A percentile compares a stretch with the other conserved stretches of the same genome.
Conservation (phyloP, 2,329 filamentous ascomycete genomes). For the Fusarium redolens region DNA sequence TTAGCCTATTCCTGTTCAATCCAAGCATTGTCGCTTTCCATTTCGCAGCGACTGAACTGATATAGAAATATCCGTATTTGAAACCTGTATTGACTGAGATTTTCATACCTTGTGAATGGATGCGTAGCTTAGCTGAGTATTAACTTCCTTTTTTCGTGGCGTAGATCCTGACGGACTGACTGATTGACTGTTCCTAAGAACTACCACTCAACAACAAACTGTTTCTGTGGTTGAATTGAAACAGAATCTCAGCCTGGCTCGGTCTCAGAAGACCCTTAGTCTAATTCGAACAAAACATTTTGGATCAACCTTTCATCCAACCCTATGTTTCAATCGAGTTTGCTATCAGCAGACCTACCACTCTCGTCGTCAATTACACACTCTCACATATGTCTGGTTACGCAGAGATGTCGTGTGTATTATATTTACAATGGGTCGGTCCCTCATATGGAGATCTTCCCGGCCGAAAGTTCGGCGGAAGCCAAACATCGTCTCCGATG, state of each 20-base stretch:
- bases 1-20: not conserved
- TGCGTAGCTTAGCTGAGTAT: not conserved
- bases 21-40: no score
- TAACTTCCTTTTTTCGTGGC: not conserved
- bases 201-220: not conserved
- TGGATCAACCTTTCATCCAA: not conserved
- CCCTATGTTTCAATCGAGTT: not conserved
- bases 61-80: not conserved
- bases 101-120: not conserved
- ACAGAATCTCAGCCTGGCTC: not conserved
- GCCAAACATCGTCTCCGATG: constrained; percentile 11
- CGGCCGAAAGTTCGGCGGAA: constrained; percentile 2
- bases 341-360: not conserved
- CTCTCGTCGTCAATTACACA: not conserved
- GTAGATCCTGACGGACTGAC: not conserved
- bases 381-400: not conserved
- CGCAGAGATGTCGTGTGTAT: not conserved
- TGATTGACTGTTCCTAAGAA: not conserved
- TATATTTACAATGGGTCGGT: not conserved
- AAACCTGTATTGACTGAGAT: no score
- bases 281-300: not conserved
- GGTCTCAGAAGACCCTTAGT: not conserved
- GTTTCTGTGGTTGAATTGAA: not conserved
- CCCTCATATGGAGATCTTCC: not conserved
- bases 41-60: not conserved